phyloP scores from a whole-genome alignment of 805 yeast species.

The Nakazawaea holstii region DNA sequence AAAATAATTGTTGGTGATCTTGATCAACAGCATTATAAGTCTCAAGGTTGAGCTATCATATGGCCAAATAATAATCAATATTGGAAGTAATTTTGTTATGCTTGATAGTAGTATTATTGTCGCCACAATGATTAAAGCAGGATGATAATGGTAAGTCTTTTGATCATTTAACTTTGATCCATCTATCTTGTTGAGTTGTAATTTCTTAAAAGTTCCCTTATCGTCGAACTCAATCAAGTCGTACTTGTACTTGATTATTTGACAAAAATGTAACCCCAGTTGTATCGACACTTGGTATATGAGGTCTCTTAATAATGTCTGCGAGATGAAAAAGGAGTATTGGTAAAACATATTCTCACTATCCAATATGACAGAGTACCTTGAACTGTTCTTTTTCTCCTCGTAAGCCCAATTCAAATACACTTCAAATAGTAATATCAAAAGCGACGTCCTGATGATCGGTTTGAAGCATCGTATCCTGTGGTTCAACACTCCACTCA shows the following conservation, averaged over 20 bases:
- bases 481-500: background rate
- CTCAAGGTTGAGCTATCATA: constrained; percentile 70
- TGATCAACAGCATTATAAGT: constrained; percentile 20
- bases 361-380: constrained; percentile 23
- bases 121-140: constrained; percentile 37
- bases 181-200: constrained; percentile 5
- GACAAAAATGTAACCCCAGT: background rate
- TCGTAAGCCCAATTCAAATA: constrained; percentile 90
- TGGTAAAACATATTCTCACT: constrained; percentile 39
- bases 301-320: constrained; percentile 42
- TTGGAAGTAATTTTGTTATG: constrained; percentile 79
- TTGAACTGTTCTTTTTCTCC: constrained; percentile 47
- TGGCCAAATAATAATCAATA: constrained; percentile 94
- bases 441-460: constrained; percentile 43
- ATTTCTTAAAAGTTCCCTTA: background rate
- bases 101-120: constrained; percentile 72
- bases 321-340: constrained; percentile 49
- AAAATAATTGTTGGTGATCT: constrained; percentile 8
- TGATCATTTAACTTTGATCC: background rate
- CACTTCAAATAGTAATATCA: constrained; percentile 77
- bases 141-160: constrained; percentile 6
- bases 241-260: background rate
- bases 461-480: background rate
- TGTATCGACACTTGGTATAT: constrained; percentile 34
- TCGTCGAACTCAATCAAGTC: constrained; percentile 4